Evolutionary conservation across 1,139 yeast species (phyloP), one percentile per base, ranked within the genome.

Genomic region (Scheffersomyces segobiensis): DNA sequence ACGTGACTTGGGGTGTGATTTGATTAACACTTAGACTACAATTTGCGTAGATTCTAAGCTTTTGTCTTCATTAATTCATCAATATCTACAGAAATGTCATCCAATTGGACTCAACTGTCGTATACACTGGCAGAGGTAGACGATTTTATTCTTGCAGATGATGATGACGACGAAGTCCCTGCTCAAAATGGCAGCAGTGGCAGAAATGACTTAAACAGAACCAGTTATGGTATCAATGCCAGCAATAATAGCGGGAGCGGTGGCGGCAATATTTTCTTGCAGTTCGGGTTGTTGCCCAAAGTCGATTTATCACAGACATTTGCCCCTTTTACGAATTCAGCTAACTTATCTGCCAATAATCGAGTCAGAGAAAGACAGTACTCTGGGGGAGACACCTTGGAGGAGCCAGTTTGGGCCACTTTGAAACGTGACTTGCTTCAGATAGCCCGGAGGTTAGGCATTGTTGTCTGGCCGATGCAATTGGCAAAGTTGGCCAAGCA

Each of bases 301-400:
- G 79, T 80, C 6, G 82, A 79, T 61, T 70, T 80, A 53, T 76
- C 81, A 1, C 68, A 77, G 7, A 66, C 80, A 8, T 79, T 78
- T 62, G 68, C 78, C 14, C 81, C 82, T 7, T 79, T 79, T 61
- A 63, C 70, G 22, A 63, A 72, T 5, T 59, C 66, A 42, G 64
- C 67, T 14, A 59, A 65, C 10, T 67, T 80, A 54, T 74, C 77
- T 14, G 78, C 77, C 12, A 83, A 84, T 62, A 87, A 85, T 63
- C 83, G 83, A 57, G 80, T 89, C 39, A 82, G 84, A 63, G 95
- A 89, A 69, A 83, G 91, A 49, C 88, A 91, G 62, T 91, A 88
- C 71, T 76, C 88, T 39, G 97, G 97, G 1, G 95, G 96, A 50
- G 92, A 90, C 68, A 91, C 97, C 0, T 75, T 91, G 18, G 96